Conservation (phyloP, 371 early-diverging fungal species). For the Syncephalastrum sp. region DNA sequence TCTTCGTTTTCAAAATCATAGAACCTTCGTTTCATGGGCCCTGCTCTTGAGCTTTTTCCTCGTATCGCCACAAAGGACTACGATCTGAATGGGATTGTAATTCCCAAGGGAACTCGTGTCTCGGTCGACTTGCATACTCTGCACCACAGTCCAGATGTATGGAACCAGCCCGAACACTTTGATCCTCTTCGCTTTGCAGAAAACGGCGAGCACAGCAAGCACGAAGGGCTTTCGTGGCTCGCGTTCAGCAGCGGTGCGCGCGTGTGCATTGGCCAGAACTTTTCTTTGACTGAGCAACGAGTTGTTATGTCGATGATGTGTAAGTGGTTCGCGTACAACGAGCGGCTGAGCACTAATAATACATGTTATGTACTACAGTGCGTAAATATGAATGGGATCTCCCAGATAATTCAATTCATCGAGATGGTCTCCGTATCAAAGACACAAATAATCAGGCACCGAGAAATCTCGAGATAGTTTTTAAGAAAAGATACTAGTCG, state of each 20-base stretch:
- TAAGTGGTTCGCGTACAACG: background rate
- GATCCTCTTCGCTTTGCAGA: constrained; percentile 14
- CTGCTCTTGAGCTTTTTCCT: constrained; percentile 12
- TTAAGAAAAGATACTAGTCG: no score
- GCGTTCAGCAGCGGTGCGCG: constrained; percentile 47
- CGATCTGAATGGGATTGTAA: constrained; percentile 24
- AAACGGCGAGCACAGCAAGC: constrained; percentile 10
- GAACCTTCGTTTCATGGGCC: constrained; percentile 41
- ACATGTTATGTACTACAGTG: constrained; percentile 12
- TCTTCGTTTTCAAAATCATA: constrained; percentile 17
- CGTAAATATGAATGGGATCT: constrained; percentile 17
- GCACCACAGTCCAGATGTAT: constrained; percentile 8
- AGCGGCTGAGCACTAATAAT: no score
- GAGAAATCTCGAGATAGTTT: no score
- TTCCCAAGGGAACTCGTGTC: constrained; percentile 15
- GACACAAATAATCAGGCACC: no score
- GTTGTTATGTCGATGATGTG: constrained; percentile 18
- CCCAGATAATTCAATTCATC: constrained; percentile 18
- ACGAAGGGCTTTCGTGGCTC: constrained; percentile 30
- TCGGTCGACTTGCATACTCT: constrained; percentile 9
- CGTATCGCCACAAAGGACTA: constrained; percentile 26
- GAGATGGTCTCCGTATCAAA: background rate
- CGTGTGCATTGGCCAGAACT: constrained; percentile 34
- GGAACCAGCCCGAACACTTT: constrained; percentile 15
- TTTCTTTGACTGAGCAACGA: constrained; percentile 18